These are phyloP conservation scores for Phytophthora chlamydospora DNA, from an alignment of 352 stramenopile genomes.

Conservation along the genomic window DNA sequence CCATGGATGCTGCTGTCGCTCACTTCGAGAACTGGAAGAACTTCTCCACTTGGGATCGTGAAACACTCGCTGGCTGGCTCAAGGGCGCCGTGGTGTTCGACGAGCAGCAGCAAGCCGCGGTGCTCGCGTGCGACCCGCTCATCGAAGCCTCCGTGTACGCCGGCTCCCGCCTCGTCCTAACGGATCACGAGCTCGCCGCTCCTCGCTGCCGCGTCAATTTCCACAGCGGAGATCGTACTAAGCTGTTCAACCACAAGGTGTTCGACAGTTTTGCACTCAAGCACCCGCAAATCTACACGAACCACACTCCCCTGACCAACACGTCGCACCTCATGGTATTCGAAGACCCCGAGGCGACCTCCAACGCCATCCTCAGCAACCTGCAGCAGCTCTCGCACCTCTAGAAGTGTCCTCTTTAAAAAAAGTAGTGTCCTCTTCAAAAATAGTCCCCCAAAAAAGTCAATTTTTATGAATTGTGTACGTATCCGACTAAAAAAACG, in stretches of 20 bases:
- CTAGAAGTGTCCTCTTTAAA: conserved; percentile 13
- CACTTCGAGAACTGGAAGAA: conserved; percentile 44
- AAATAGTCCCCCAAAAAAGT: not conserved
- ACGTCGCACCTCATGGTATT: conserved; percentile 53
- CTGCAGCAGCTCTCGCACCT: conserved; percentile 21
- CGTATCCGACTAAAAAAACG: conserved; percentile 14
- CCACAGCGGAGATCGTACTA: conserved; percentile 35
- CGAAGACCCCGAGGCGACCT: conserved; percentile 44
- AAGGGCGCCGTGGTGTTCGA: conserved; percentile 50
- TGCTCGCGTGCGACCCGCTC: conserved; percentile 43
- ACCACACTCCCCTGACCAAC: conserved; percentile 27
- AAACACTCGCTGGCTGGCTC: conserved; percentile 38
- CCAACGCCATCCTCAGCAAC: conserved; percentile 32
- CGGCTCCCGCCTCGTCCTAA: conserved; percentile 25
- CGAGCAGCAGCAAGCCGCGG: conserved; percentile 19
- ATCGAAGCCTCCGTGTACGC: conserved; percentile 49
- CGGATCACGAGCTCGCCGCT: conserved; percentile 32
- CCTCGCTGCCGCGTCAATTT: conserved; percentile 39
- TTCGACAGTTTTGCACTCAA: conserved; percentile 15
- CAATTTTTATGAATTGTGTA: conserved; percentile 10
- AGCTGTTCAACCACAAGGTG: conserved; percentile 28
- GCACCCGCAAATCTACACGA: conserved; percentile 35
- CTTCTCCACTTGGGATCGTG: conserved; percentile 51
- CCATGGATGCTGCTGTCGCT: conserved; percentile 19
- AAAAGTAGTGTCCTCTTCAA: not conserved